Evolutionary conservation across 2,329 filamentous ascomycete genomes (phyloP).

Genomic region (Chalaropsis ovoidea): DNA sequence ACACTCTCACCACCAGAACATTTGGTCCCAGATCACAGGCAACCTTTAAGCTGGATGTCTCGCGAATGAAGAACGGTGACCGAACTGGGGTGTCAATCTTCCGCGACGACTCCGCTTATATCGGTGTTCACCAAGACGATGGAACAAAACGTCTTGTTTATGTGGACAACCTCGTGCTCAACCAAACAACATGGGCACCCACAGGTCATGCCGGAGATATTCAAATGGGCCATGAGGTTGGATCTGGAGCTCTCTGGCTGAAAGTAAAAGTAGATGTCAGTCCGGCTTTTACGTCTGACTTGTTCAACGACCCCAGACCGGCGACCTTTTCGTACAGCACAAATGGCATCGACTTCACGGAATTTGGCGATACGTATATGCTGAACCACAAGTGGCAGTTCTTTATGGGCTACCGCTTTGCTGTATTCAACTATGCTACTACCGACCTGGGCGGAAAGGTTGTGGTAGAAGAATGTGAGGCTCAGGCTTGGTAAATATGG

Average conservation of each 20-base stretch:
- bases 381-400: constrained; percentile 37
- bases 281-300: constrained; percentile 22
- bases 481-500: neutral
- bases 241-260: constrained; percentile 27
- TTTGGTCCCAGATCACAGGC: constrained; percentile 38
- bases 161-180: constrained; percentile 29
- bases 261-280: constrained; percentile 28
- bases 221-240: constrained; percentile 30
- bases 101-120: constrained; percentile 43
- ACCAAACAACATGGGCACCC: constrained; percentile 3
- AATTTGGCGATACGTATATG: constrained; percentile 32
- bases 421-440: constrained; percentile 42
- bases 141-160: constrained; percentile 30
- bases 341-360: constrained; percentile 35
- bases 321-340: constrained; percentile 35
- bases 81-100: constrained; percentile 42
- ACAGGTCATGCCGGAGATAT: constrained; percentile 25
- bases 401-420: constrained; percentile 42
- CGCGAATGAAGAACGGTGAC: constrained; percentile 42
- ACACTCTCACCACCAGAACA: constrained; percentile 40
- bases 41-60: constrained; percentile 42
- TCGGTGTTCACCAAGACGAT: constrained; percentile 38
- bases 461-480: constrained; percentile 24
- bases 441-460: constrained; percentile 28
- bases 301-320: constrained; percentile 18